Conservation (phyloP, 257 asterid species). For the Solanum chiquidenum region DNA sequence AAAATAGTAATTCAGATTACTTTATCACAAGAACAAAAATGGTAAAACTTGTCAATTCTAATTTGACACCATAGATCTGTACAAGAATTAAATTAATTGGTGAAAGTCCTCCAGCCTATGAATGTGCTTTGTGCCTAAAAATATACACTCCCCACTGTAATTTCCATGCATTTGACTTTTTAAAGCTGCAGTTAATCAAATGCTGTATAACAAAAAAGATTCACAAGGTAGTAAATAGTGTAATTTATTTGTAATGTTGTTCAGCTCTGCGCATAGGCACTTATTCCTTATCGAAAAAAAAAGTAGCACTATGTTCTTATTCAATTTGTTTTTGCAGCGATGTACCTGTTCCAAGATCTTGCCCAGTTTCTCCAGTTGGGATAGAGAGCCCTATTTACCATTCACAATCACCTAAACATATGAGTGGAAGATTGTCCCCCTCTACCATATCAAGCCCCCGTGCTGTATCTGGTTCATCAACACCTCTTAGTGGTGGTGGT, state of each 20-base stretch:
- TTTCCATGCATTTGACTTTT: background rate
- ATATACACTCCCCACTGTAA: background rate
- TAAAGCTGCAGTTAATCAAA: background rate
- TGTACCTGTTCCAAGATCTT: background rate
- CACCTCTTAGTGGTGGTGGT: constrained; percentile 6
- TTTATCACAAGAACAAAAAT: background rate
- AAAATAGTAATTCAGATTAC: background rate
- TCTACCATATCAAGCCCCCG: constrained; percentile 4
- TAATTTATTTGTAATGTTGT: background rate
- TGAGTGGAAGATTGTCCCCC: constrained; percentile 14
- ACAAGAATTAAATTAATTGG: background rate
- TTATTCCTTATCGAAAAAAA: background rate
- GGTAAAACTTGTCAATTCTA: background rate
- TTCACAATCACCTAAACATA: constrained; percentile 8
- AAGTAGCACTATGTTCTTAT: background rate
- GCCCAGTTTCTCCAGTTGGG: background rate
- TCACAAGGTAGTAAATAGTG: background rate
- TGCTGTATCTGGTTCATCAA: constrained; percentile 12
- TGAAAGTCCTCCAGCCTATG: background rate
- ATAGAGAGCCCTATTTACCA: background rate
- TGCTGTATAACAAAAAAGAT: background rate
- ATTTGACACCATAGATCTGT: background rate
- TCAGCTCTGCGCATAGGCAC: background rate
- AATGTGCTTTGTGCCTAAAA: background rate
- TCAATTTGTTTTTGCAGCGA: background rate